Evolutionary conservation across 2,329 filamentous ascomycete genomes (phyloP).

Genomic region (Botryosphaeria dothidea): DNA sequence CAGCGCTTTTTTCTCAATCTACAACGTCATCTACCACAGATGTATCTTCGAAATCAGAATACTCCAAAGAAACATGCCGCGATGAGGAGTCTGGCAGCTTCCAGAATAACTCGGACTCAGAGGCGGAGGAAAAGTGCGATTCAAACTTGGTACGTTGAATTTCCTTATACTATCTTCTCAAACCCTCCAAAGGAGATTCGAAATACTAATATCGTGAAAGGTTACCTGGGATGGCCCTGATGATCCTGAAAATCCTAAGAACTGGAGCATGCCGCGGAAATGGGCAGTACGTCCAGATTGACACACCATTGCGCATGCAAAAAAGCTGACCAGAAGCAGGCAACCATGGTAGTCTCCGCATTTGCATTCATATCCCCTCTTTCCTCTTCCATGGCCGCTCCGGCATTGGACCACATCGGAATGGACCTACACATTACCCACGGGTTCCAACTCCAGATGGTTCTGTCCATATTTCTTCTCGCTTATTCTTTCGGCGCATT

Average conservation of each 20-base stretch:
- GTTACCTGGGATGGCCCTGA: conserved; percentile 11
- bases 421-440: conserved; percentile 38
- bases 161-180: not conserved
- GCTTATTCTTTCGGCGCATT: conserved; percentile 43
- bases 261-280: conserved; percentile 5
- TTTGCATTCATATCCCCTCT: conserved; percentile 44
- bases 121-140: not conserved
- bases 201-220: not conserved
- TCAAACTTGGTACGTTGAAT: not conserved
- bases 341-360: conserved; percentile 44
- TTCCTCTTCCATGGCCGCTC: conserved; percentile 42
- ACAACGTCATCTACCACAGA: not conserved
- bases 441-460: conserved; percentile 26
- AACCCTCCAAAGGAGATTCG: too few species aligned
- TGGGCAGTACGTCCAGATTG: not conserved
- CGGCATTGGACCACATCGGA: conserved; percentile 34
- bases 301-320: too few species aligned
- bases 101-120: not conserved
- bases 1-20: not conserved
- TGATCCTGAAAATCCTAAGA: conserved; percentile 11
- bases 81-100: not conserved
- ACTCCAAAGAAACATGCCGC: not conserved
- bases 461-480: conserved; percentile 42
- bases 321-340: conserved; percentile 19
- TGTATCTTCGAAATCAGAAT: not conserved